phyloP scores from a whole-genome alignment of 2,329 filamentous ascomycete genomes.

The Calonectria multiphialidica region DNA sequence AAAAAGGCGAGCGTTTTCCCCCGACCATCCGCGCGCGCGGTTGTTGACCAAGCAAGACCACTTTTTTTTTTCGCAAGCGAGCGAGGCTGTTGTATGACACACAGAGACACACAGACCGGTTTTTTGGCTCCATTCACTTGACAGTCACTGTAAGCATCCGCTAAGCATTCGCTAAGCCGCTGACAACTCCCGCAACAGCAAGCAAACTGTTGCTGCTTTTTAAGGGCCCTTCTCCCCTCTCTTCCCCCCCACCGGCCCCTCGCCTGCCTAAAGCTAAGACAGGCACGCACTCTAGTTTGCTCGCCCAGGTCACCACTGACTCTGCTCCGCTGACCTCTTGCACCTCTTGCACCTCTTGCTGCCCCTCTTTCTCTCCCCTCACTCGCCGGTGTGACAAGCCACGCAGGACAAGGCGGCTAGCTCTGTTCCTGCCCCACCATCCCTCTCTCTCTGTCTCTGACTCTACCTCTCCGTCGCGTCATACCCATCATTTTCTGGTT shows the following conservation, averaged over 20 bases:
- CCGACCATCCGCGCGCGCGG: too few relatives aligned
- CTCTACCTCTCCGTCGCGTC: background rate
- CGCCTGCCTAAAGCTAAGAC: background rate
- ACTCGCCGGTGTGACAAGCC: background rate
- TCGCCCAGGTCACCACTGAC: background rate
- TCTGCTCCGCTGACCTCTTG: too few relatives aligned
- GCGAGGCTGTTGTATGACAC: too few relatives aligned
- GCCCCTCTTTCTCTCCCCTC: background rate
- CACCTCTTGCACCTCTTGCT: too few relatives aligned
- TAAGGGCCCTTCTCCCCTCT: background rate
- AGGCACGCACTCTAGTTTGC: background rate
- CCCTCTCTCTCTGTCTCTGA: constrained; percentile 34
- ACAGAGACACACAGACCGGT: too few relatives aligned
- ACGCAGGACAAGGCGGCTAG: background rate
- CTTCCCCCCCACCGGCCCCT: background rate
- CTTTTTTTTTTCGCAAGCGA: too few relatives aligned
- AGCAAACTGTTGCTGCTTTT: background rate
- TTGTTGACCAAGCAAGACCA: too few relatives aligned
- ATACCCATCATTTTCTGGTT: too few relatives aligned
- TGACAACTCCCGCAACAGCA: background rate
- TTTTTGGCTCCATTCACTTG: too few relatives aligned
- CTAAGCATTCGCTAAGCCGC: constrained; percentile 2
- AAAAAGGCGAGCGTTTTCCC: too few relatives aligned
- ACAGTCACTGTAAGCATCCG: background rate
- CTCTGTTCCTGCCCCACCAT: constrained; percentile 9